A percentile compares a stretch with the other conserved stretches of the same genome.
Conservation (phyloP, 2,329 filamentous ascomycete species). For the Sclerotinia borealis region DNA sequence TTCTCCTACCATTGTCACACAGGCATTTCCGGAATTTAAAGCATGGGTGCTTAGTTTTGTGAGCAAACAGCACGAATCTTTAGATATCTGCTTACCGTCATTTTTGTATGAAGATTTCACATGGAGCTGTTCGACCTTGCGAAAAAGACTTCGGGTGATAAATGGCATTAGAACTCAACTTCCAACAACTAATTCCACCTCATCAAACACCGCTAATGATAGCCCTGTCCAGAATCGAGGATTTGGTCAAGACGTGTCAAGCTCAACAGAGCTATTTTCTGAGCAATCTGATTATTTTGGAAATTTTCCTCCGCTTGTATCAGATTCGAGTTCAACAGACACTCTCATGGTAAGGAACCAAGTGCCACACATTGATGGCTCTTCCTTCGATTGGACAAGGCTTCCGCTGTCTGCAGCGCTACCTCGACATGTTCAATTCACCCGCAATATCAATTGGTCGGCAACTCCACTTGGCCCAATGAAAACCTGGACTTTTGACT, state of each 20-base stretch:
- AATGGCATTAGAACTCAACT: slow-evolving; percentile 43
- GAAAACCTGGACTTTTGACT: slow-evolving; percentile 62
- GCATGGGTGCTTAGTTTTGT: slow-evolving; percentile 57
- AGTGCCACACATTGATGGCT: slow-evolving; percentile 14
- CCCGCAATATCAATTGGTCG: slow-evolving; percentile 66
- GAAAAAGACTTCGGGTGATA: slow-evolving; percentile 62
- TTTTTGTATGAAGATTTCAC: slow-evolving; percentile 57
- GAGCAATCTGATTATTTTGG: slow-evolving; percentile 29
- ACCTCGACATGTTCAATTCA: slow-evolving; percentile 66
- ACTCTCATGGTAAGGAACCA: neutral
- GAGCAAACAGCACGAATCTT: slow-evolving; percentile 44
- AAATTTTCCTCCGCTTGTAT: slow-evolving; percentile 9
- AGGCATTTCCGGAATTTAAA: slow-evolving; percentile 59
- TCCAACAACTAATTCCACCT: neutral
- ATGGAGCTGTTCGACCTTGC: slow-evolving; percentile 67
- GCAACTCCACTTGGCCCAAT: slow-evolving; percentile 69
- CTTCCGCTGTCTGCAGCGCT: slow-evolving; percentile 58
- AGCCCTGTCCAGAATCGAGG: neutral
- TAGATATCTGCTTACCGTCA: slow-evolving; percentile 48
- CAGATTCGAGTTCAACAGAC: neutral
- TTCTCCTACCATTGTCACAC: slow-evolving; percentile 32
- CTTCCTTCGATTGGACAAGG: slow-evolving; percentile 73
- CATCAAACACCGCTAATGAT: neutral
- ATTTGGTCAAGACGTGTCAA: neutral
- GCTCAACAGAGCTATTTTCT: neutral